Conservation (phyloP, 202 grass and related monocot genomes). For the Tripidium arundinaceum region DNA sequence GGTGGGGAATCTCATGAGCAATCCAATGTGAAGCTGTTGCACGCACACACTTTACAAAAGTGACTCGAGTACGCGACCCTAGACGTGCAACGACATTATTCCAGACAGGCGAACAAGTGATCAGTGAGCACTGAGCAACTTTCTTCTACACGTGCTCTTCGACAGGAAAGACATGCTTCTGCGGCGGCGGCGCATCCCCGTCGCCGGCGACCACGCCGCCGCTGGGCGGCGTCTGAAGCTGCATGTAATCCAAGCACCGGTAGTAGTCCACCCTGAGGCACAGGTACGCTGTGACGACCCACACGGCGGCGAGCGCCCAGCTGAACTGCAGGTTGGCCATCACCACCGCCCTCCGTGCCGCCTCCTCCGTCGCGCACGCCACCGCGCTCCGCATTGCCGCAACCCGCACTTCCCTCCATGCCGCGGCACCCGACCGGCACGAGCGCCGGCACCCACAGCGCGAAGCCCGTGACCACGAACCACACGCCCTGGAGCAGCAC, state of each 20-base stretch:
- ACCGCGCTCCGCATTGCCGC: constrained; percentile 39
- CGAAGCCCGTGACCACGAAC: constrained; percentile 74
- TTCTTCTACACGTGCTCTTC: constrained; percentile 18
- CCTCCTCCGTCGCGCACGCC: constrained; percentile 50
- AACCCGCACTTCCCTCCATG: background rate
- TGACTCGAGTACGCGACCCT: too few species aligned
- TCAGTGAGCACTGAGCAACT: background rate
- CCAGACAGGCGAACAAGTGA: background rate
- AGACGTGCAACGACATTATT: background rate
- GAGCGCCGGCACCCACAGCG: constrained; percentile 62
- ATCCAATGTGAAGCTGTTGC: background rate
- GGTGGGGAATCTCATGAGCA: too few species aligned
- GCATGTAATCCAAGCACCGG: constrained; percentile 48
- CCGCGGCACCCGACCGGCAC: constrained; percentile 51
- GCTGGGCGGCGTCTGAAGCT: constrained; percentile 30
- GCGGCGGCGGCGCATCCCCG: background rate
- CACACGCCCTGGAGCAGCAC: constrained; percentile 73
- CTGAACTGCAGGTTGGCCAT: constrained; percentile 83
- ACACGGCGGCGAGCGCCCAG: constrained; percentile 58
- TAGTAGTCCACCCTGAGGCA: constrained; percentile 45
- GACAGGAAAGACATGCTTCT: constrained; percentile 30
- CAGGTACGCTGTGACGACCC: constrained; percentile 47
- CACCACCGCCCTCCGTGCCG: constrained; percentile 39
- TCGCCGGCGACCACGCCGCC: constrained; percentile 8
- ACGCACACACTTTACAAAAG: background rate